These are phyloP conservation scores for Pleurotus giganteus DNA, from an alignment of 768 basidiomycete genomes.

Conservation along the genomic window DNA sequence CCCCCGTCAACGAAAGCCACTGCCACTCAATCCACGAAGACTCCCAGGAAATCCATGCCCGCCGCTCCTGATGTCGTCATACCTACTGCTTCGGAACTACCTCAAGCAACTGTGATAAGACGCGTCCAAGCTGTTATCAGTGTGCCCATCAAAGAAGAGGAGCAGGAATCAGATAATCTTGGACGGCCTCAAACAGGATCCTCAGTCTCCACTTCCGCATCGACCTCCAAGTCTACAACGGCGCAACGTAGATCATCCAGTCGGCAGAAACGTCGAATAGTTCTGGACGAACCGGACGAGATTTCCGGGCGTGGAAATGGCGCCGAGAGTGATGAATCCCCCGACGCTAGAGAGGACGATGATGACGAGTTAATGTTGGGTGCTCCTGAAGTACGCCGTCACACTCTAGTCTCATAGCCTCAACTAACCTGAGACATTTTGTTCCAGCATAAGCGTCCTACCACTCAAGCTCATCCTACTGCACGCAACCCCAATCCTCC, in stretches of 20 bases:
- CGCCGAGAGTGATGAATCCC: constrained; percentile 2
- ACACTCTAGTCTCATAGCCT: too few relatives aligned
- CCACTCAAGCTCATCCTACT: too few relatives aligned
- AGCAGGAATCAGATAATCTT: constrained; percentile 34
- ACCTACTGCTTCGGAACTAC: constrained; percentile 10
- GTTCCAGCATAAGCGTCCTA: too few relatives aligned
- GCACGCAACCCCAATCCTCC: too few relatives aligned
- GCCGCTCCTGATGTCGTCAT: constrained; percentile 13
- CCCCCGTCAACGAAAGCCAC: not conserved
- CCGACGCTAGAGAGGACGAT: not conserved
- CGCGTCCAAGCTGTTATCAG: constrained; percentile 65
- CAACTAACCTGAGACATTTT: too few relatives aligned
- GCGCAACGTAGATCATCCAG: constrained; percentile 9
- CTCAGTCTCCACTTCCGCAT: too few relatives aligned
- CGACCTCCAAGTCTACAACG: not conserved
- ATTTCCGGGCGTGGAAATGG: constrained; percentile 12
- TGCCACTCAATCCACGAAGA: not conserved
- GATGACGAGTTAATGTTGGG: constrained; percentile 8
- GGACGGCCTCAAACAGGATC: not conserved
- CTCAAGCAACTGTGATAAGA: constrained; percentile 45
- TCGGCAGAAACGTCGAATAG: not conserved
- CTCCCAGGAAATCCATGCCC: constrained; percentile 10
- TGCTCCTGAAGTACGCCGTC: not conserved
- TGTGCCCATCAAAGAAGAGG: constrained; percentile 57
- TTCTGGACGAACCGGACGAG: constrained; percentile 14